Evolutionary conservation across 352 stramenopile genomes (phyloP).

Genomic region (Globisporangium apiculatum): DNA sequence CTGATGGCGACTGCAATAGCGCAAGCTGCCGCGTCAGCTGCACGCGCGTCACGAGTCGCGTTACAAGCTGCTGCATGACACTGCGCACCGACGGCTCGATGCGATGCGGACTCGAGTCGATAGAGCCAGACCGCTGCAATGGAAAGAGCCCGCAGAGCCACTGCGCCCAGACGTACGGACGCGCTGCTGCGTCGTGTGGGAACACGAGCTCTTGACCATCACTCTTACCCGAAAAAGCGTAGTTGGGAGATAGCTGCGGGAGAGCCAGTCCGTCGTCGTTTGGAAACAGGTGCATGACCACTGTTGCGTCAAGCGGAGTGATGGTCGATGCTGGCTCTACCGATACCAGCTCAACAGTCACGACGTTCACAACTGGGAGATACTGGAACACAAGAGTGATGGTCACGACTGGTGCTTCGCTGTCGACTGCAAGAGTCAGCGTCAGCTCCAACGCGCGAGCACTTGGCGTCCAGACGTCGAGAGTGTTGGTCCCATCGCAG

Average conservation of each 20-base stretch:
- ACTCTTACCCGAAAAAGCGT: constrained; percentile 29
- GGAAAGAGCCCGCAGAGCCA: constrained; percentile 81
- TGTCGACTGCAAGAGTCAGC: constrained; percentile 35
- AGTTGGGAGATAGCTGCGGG: constrained; percentile 35
- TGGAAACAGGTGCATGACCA: constrained; percentile 61
- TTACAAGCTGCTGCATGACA: constrained; percentile 50
- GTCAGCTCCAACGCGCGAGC: constrained; percentile 42
- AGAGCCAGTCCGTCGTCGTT: constrained; percentile 41
- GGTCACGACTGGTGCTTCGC: constrained; percentile 22
- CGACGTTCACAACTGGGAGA: constrained; percentile 39
- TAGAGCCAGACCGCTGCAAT: no score
- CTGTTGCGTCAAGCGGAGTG: no score
- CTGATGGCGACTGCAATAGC: no score
- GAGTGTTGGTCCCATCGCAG: no score
- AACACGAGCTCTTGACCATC: constrained; percentile 39
- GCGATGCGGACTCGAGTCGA: no score
- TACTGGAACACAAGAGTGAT: constrained; percentile 66
- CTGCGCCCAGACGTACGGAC: constrained; percentile 68
- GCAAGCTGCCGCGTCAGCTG: constrained; percentile 49
- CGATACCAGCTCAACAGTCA: constrained; percentile 41
- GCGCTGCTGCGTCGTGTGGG: constrained; percentile 23
- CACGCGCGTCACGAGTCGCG: constrained; percentile 34
- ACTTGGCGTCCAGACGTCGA: constrained; percentile 48
- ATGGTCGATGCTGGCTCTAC: constrained; percentile 12
- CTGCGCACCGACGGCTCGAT: constrained; percentile 64